Conservation (phyloP, 2,329 filamentous ascomycete genomes). For the Phaeosphaeria sp. region DNA sequence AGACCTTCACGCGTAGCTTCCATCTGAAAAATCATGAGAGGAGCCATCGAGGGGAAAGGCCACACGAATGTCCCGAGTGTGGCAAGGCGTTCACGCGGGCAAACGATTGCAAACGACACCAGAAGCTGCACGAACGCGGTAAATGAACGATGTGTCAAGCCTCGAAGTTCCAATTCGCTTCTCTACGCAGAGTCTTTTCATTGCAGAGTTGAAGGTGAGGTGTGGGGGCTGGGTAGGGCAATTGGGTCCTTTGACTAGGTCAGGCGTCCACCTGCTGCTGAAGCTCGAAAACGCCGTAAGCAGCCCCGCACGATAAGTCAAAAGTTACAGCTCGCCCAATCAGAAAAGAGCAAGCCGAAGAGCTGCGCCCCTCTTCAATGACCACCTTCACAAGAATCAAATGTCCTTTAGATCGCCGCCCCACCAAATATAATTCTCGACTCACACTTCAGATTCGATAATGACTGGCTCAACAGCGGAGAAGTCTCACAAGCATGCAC, state of each 20-base stretch:
- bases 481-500: constrained; percentile 1
- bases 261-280: constrained; percentile 1
- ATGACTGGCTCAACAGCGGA: constrained; percentile 10
- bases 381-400: too few species aligned
- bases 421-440: too few species aligned
- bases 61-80: constrained; percentile 31
- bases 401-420: too few species aligned
- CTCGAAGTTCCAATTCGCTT: neutral
- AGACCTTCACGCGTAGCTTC: constrained; percentile 49
- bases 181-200: neutral
- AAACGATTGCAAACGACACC: constrained; percentile 32
- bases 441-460: neutral
- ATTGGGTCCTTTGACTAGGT: neutral
- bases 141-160: neutral
- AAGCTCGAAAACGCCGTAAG: neutral
- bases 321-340: neutral
- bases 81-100: constrained; percentile 33
- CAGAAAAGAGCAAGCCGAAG: neutral
- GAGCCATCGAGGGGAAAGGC: constrained; percentile 44
- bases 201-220: too few species aligned
- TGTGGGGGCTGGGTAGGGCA: neutral
- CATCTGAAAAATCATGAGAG: constrained; percentile 46
- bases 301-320: neutral
- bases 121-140: constrained; percentile 31
- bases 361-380: neutral